Base-by-base conservation (phyloP, 1,284 basidiomycete genomes). In the Tetrapyrgos nigripes region DNA sequence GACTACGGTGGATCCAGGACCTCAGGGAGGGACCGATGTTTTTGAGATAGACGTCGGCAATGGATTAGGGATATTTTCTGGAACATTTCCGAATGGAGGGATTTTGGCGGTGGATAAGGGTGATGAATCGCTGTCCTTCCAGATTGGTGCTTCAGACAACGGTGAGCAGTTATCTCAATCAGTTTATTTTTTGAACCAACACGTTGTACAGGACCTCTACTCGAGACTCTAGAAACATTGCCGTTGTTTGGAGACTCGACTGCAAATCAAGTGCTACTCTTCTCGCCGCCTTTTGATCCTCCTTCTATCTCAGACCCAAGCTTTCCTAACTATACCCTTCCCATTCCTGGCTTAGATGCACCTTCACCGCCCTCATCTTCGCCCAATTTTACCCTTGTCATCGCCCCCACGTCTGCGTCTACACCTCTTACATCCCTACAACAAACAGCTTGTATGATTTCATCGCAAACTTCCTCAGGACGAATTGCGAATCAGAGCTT, bases 271-370 rank as follows among this genome's bases (percentile, higher is more conserved):
- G 89, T 85, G 0, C 74, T 96, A n/a, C 67, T 95, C 13, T 93
- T 92, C 71, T 94, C 93, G 0, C 84, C 87, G 0, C 72, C 86
- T 0, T 85, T 89, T 51, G 72, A 76, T 19, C 65, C 71, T 4
- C 64, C 67, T 13, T 65, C 54, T 28, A 44, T 70, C 2, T 53
- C 63, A 1, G 69, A 78, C 51, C 90, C 90, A 0, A 74, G 74
- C 11, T 96, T 85, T 67, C 93, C 93, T 8, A 94, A 94, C 68
- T 96, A 93, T 71, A 91, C 89, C 1, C 82, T 96, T 0, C 87
- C 89, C 1, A 64, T 76, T 1, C 84, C 87, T 0, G 85, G 88
- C 64, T 66, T 83, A 13, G 73, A 83, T 0, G 65, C 78, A n/a
- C 82, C 84, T 0, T 51, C 73, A 1, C 68, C 70, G 1, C 78